Base-by-base conservation (phyloP, 2,329 filamentous ascomycete species). In the Aspergillus cejpii region DNA sequence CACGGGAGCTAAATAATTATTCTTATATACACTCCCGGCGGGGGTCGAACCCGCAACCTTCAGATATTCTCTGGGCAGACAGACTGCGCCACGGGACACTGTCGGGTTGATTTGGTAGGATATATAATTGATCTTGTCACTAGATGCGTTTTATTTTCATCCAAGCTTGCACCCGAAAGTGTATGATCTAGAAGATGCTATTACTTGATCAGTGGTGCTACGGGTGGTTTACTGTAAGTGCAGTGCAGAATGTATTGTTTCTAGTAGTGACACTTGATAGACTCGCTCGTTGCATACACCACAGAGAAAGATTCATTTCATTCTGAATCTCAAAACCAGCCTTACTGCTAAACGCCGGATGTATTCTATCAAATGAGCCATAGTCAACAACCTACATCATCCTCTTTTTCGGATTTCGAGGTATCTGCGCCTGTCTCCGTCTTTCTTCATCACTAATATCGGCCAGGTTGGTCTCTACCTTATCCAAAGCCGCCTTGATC, bases 311-410 rank as follows among this genome's bases (percentile, higher is more conserved):
- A 36, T 24, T 24, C 23, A 24, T 24, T 24, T 24, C 23, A 4
- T 8, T 8, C 23, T 24, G 23, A 5, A 4, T 24, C 23, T n/a
- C n/a, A n/a, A n/a, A n/a, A n/a, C n/a, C n/a, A n/a, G n/a, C n/a
- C n/a, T n/a, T n/a, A n/a, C n/a, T n/a, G n/a, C n/a, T n/a, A n/a
- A n/a, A n/a, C n/a, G n/a, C n/a, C n/a, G n/a, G n/a, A n/a, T n/a
- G n/a, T n/a, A n/a, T n/a, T n/a, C n/a, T n/a, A n/a, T n/a, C n/a
- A n/a, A n/a, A n/a, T n/a, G n/a, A n/a, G n/a, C n/a, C n/a, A n/a
- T n/a, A n/a, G n/a, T n/a, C n/a, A n/a, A n/a, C n/a, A n/a, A n/a
- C 57, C 45, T 72, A 67, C 69, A 73, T 71, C 66, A 72, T 68
- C 47, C 69, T 68, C 56, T 73, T 73, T 57, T 69, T 70, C 26